Base-by-base conservation (phyloP, 1,284 basidiomycete genomes). In the Sphaerobolus stellatus region DNA sequence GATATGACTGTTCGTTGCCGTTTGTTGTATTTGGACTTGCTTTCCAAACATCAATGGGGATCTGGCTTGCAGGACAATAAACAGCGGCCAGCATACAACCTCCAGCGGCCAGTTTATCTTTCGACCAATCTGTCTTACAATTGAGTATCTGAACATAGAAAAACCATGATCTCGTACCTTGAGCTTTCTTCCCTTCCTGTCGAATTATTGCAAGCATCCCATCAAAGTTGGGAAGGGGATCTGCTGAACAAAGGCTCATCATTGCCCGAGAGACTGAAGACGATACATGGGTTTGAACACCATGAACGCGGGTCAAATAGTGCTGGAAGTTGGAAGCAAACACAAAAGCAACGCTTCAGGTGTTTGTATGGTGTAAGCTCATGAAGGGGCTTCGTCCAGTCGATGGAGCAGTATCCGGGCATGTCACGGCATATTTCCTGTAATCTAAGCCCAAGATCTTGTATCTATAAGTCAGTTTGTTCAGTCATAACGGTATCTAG, bases 251-350 rank as follows among this genome's bases (percentile, higher is more conserved):
- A 30, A 56, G 24, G n/a, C 48, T 56, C 36, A 50, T 43, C 48
- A 56, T 56, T 11, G 54, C 54, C 18, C 13, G 2, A 7, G n/a
- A 9, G 7, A 50, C 54, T 2, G 41, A 3, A 16, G 22, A 13
- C 18, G 28, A 14, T 1, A 56, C 54, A 4, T 44, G 16, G 2
- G 4, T 18, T 1, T 33, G 22, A 11, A 50, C 14, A 1, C 24
- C 25, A 4, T 9, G 11, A 2, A 56, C 25, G 38, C 44, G 28
- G 18, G 48, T 8, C 7, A 30, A 50, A 38, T 24, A 50, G 28
- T 56, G 54, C 2, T n/a, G n/a, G n/a, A n/a, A n/a, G n/a, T n/a
- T 34, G 11, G 13, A 56, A 34, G 30, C 54, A 56, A n/a, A 44
- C 43, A 6, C 25, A n/a, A 22, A 50, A 56, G 25, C 41, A 50